Conservation (phyloP, 768 basidiomycete genomes). For the Tephrocybe rancida region DNA sequence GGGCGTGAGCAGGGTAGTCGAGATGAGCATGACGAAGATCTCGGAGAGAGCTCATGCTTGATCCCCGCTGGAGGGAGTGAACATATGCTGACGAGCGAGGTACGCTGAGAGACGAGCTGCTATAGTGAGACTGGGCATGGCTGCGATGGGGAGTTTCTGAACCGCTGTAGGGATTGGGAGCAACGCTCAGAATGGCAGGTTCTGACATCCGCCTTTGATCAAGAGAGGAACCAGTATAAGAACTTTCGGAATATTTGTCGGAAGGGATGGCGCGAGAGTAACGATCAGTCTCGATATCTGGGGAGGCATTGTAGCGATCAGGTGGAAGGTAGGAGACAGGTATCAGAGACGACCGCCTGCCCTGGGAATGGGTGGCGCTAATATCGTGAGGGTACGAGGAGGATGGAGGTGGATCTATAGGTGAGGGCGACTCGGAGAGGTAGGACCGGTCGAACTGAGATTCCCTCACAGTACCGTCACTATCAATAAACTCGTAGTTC, state of each 20-base stretch:
- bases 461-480: conserved; percentile 24
- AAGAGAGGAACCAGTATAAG: conserved; percentile 37
- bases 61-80: conserved; percentile 48
- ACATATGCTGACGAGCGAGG: conserved; percentile 38
- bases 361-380: conserved; percentile 45
- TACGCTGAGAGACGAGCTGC: conserved; percentile 29
- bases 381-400: conserved; percentile 37
- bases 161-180: conserved; percentile 40
- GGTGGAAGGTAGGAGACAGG: conserved; percentile 40
- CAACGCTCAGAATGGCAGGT: conserved; percentile 46
- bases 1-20: conserved; percentile 31
- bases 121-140: conserved; percentile 44
- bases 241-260: conserved; percentile 36
- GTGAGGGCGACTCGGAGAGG: conserved; percentile 46
- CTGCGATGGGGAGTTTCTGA: conserved; percentile 34
- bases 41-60: conserved; percentile 46
- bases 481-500: conserved; percentile 29
- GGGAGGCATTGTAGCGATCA: conserved; percentile 37
- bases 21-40: conserved; percentile 43
- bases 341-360: conserved; percentile 42
- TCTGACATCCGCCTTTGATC: conserved; percentile 75
- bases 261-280: conserved; percentile 39
- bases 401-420: conserved; percentile 39
- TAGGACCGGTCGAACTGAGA: conserved; percentile 27
- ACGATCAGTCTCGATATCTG: conserved; percentile 38